phyloP scores from a whole-genome alignment of 2,329 filamentous ascomycete genomes.

The Chrysoporthe puriensis region DNA sequence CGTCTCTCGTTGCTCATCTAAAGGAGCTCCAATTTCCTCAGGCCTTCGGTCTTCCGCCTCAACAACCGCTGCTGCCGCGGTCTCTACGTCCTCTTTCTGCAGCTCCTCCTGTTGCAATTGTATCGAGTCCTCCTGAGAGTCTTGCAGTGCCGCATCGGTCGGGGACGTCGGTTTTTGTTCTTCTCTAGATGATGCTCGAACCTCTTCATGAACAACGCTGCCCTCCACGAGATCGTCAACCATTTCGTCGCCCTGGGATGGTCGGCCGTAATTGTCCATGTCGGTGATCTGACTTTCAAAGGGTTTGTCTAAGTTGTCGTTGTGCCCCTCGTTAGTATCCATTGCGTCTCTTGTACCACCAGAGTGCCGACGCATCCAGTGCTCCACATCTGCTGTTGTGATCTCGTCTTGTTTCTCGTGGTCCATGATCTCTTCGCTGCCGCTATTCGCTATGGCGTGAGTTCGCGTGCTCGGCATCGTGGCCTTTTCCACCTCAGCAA shows the following conservation, averaged over 20 bases:
- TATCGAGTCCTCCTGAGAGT: neutral
- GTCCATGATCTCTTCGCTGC: neutral
- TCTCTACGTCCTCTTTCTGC: neutral
- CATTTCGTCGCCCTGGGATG: neutral
- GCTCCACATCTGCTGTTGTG: conserved; percentile 2
- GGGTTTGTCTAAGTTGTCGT: neutral
- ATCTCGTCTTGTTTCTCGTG: conserved; percentile 2
- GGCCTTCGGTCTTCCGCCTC: neutral
- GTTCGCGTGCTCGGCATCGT: neutral
- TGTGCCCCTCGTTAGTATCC: neutral
- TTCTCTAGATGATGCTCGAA: neutral
- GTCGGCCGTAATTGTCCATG: neutral
- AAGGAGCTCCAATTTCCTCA: conserved; percentile 5
- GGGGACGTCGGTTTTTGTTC: neutral
- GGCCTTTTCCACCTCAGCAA: conserved; percentile 21
- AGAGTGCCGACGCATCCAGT: neutral
- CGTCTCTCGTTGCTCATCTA: conserved; percentile 13
- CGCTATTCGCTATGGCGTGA: neutral
- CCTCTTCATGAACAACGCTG: conserved; percentile 6
- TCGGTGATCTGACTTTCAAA: conserved; percentile 10
- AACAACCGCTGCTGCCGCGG: neutral
- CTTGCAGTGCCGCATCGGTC: conserved; percentile 12
- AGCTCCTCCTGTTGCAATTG: neutral
- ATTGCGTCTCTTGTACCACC: neutral
- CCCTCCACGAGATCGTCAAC: neutral